Evolutionary conservation across 805 yeast genomes (phyloP).

Genomic region (Yamadazyma laniorum): DNA sequence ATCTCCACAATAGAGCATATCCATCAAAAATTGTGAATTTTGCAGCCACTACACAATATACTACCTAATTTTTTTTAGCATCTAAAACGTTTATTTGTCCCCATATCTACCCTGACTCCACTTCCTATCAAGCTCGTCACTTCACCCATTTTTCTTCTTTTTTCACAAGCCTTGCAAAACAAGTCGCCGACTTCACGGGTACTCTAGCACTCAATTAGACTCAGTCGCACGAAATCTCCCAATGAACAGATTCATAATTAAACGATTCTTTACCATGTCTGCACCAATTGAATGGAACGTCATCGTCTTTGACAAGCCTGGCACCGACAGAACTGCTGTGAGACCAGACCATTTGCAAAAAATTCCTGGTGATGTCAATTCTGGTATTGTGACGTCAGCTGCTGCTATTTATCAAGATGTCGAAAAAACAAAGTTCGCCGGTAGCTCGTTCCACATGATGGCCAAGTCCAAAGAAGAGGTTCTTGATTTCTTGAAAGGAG

Average conservation of each 20-base stretch:
- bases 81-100: too few species aligned
- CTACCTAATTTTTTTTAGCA: too few species aligned
- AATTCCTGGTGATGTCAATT: conserved; percentile 31
- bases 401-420: conserved; percentile 45
- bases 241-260: conserved; percentile 9
- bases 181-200: too few species aligned
- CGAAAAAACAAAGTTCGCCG: conserved; percentile 55
- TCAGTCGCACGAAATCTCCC: neutral
- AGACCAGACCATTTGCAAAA: conserved; percentile 49
- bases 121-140: too few species aligned
- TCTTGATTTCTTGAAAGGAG: conserved; percentile 59
- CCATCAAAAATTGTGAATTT: too few species aligned
- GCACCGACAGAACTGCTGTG: conserved; percentile 50
- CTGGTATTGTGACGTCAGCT: conserved; percentile 40
- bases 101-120: too few species aligned
- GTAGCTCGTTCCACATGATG: conserved; percentile 60
- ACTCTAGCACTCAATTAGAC: too few species aligned
- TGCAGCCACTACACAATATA: conserved; percentile 5
- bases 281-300: conserved; percentile 59
- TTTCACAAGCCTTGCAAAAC: too few species aligned
- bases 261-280: conserved; percentile 15
- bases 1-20: too few species aligned
- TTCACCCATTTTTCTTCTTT: too few species aligned
- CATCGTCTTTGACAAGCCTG: conserved; percentile 67
- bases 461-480: conserved; percentile 69